These are phyloP conservation scores for Solanum virginianum DNA, from an alignment of 257 asterid species.

Conservation along the genomic window DNA sequence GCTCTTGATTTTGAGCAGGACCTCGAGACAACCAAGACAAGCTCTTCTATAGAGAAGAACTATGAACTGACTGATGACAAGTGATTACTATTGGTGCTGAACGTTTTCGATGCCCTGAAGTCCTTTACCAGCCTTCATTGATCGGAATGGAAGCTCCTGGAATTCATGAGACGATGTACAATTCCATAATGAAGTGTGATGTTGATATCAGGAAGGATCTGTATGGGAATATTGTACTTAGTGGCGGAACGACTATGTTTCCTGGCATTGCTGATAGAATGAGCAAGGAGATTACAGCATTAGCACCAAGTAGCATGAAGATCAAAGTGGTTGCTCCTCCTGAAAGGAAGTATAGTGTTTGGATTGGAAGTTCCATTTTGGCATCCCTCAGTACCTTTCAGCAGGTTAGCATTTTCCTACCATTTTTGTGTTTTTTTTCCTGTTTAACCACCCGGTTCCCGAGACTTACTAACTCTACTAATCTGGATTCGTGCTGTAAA, in stretches of 20 bases:
- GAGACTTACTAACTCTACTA: not conserved
- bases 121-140: conserved; percentile 1
- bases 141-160: conserved; percentile 11
- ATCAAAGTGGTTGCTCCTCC: not conserved
- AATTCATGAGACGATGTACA: conserved; percentile 4
- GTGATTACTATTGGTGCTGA: conserved; percentile 6
- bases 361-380: not conserved
- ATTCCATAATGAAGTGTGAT: conserved; percentile 5
- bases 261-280: not conserved
- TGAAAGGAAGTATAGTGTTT: not conserved
- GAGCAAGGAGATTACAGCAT: not conserved
- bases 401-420: not conserved
- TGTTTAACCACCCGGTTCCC: not conserved
- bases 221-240: not conserved
- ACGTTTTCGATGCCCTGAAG: conserved; percentile 8
- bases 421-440: not conserved
- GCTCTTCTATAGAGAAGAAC: not conserved
- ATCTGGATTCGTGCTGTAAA: not conserved
- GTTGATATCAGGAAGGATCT: not conserved
- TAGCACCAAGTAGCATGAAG: not conserved
- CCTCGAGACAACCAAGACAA: conserved; percentile 5
- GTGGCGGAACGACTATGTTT: not conserved
- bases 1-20: conserved; percentile 16
- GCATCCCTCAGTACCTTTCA: not conserved
- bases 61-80: conserved; percentile 3